Percentiles rank a stretch among this genome's conserved stretches.
Evolutionary conservation across 352 stramenopile genomes (phyloP).

Genomic region (Hyaloperonospora brassicae): DNA sequence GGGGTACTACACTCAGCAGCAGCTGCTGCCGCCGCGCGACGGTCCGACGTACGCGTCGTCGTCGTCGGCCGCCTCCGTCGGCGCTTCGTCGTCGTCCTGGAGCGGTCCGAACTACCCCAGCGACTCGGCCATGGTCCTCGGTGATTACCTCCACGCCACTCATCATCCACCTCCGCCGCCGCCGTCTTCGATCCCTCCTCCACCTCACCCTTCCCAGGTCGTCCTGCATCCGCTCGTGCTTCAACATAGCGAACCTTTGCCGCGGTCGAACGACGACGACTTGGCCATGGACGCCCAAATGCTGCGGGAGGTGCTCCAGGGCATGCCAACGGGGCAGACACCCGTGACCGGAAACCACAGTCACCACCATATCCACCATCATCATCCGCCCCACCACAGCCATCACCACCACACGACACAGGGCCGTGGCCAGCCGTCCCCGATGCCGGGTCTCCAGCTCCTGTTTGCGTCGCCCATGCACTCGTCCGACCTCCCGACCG

Average conservation of each 20-base stretch:
- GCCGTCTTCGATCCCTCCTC: too few species aligned
- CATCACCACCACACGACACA: constrained; percentile 8
- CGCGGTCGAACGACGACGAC: constrained; percentile 27
- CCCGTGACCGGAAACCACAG: constrained; percentile 4
- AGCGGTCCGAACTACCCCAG: constrained; percentile 10
- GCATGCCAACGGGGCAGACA: constrained; percentile 21
- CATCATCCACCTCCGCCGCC: constrained; percentile 11
- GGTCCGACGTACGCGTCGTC: constrained; percentile 7
- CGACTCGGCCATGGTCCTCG: constrained; percentile 5
- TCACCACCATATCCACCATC: background rate
- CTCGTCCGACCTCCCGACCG: constrained; percentile 14
- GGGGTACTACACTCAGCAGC: constrained; percentile 24
- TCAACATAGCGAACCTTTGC: constrained; percentile 22
- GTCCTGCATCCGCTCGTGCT: constrained; percentile 19
- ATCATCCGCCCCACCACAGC: constrained; percentile 4
- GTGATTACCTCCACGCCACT: constrained; percentile 10
- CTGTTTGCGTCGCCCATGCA: constrained; percentile 31
- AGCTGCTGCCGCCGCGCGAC: constrained; percentile 15
- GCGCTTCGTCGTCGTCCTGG: constrained; percentile 6
- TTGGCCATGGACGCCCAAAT: constrained; percentile 35
- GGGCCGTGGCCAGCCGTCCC: too few species aligned
- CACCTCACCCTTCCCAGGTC: constrained; percentile 9
- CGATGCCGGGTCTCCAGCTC: constrained; percentile 26
- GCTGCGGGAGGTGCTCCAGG: constrained; percentile 34
- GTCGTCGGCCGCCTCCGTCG: too few species aligned